Evolutionary conservation across 2,329 filamentous ascomycete species (phyloP).

Genomic region (Aureobasidium subglaciale): DNA sequence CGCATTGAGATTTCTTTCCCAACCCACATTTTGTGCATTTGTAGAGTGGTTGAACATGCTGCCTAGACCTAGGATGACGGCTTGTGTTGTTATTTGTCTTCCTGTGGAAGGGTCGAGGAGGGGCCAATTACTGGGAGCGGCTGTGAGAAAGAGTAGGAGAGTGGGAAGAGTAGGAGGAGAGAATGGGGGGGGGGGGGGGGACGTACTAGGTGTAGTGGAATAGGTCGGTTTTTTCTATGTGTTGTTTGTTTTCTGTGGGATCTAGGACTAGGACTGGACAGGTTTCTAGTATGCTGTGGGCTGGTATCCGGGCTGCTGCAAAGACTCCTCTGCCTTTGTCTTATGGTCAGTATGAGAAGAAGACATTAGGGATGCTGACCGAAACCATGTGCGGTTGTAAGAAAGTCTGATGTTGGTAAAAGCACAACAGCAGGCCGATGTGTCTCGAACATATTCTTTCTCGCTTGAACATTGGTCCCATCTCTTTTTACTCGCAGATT

Average conservation of each 20-base stretch:
- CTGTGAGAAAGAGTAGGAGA: background rate
- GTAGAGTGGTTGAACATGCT: conserved; percentile 53
- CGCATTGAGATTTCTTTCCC: conserved; percentile 43
- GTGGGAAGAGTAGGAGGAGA: background rate
- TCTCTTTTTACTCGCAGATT: no score
- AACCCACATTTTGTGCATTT: conserved; percentile 52
- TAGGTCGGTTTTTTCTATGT: conserved; percentile 45
- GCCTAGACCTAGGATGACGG: conserved; percentile 48
- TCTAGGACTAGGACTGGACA: conserved; percentile 47
- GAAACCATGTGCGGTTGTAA: background rate
- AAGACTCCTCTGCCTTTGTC: conserved; percentile 47
- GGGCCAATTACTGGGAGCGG: conserved; percentile 38
- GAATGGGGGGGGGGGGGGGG: conserved; percentile 13
- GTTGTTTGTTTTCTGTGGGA: conserved; percentile 39
- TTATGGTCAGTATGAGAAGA: background rate
- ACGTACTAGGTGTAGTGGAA: conserved; percentile 52
- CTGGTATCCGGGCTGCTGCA: conserved; percentile 39
- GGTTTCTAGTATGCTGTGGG: conserved; percentile 44
- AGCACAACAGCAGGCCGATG: no score
- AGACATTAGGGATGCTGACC: no score
- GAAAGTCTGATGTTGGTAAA: no score
- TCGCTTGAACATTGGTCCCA: no score
- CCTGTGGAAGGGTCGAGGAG: background rate
- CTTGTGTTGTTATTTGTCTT: conserved; percentile 35
- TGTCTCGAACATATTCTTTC: no score